Base-by-base conservation (phyloP, 768 basidiomycete species). In the Heimioporus sp. region DNA sequence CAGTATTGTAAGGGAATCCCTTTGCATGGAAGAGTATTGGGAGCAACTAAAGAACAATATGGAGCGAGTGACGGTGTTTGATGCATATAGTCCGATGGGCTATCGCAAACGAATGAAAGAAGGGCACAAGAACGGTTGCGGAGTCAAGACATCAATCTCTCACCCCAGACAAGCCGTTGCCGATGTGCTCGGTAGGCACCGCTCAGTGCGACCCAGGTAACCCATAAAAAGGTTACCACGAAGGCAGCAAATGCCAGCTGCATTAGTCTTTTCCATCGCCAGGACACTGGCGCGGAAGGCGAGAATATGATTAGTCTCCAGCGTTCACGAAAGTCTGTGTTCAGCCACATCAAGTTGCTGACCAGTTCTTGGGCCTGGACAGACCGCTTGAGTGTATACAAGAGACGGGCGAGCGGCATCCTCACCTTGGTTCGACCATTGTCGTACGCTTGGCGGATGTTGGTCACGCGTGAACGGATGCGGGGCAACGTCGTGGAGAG, bases 111-210 rank as follows among this genome's bases (percentile, higher is more conserved):
- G 35, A 44, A 28, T 2, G 32, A 31, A 43, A 28, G 16, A 30
- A 31, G 5, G 19, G 30, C 11, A 24, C 24, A 24, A 24, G 24
- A 17, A 32, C 13, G 42, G 39, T 30, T 20, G 30, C 2, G 16
- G 4, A 10, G 10, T 76, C 67, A 90, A 41, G 83, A 86, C 78
- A 90, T 86, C 51, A 91, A 73, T 46, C 82, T 79, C 61, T 87
- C 87, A 46, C 89, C 89, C 87, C 87, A 91, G 13, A 91, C 80
- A 19, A 89, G 78, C 38, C 86, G 73, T 60, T 88, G 82, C 58
- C 84, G 76, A 65, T 91, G 86, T 19, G 88, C 89, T 35, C 83
- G 76, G 53, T 87, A 85, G 21, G 81, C 87, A 30, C 87, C 89
- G 20, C 75, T 73, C 17, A 87, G 63, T 0, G 82, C 80, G 30